phyloP scores from a whole-genome alignment of 371 early-diverging fungal genomes.

The Rhizopus microsporus region DNA sequence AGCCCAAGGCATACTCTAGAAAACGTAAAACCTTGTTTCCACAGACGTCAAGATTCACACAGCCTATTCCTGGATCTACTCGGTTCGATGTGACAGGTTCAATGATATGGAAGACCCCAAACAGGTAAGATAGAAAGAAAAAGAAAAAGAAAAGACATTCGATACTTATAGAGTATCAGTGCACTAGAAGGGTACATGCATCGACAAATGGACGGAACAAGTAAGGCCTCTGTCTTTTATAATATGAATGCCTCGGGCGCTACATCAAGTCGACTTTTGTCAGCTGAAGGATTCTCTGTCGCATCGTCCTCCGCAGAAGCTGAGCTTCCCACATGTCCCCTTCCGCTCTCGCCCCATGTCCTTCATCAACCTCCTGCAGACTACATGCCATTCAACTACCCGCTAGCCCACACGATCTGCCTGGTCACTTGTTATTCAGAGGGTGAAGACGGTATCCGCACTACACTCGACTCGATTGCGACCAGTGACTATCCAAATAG shows the following conservation, averaged over 20 bases:
- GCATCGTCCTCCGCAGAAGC: constrained; percentile 14
- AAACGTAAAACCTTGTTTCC: constrained; percentile 38
- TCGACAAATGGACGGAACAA: constrained; percentile 15
- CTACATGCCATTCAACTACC: constrained; percentile 68
- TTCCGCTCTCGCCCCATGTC: constrained; percentile 38
- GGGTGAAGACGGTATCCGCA: constrained; percentile 79
- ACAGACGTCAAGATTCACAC: constrained; percentile 44
- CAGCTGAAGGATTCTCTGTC: constrained; percentile 9
- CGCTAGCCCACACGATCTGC: constrained; percentile 70
- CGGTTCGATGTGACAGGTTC: constrained; percentile 33
- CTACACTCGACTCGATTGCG: constrained; percentile 92
- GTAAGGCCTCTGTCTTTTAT: constrained; percentile 17
- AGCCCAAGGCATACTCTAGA: constrained; percentile 10
- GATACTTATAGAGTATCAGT: constrained; percentile 7
- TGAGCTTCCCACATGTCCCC: constrained; percentile 27
- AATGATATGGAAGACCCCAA: constrained; percentile 38
- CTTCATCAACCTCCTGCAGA: constrained; percentile 51
- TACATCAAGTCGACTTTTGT: constrained; percentile 18
- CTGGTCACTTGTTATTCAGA: constrained; percentile 93
- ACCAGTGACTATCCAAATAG: constrained; percentile 85
- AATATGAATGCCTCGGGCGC: constrained; percentile 14
- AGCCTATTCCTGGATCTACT: constrained; percentile 43
- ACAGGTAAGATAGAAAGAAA: constrained; percentile 24
- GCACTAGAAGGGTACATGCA: constrained; percentile 20
- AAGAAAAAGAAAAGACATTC: not conserved